Evolutionary conservation across 352 stramenopile genomes (phyloP).

Genomic region (Globisporangium nagaii): DNA sequence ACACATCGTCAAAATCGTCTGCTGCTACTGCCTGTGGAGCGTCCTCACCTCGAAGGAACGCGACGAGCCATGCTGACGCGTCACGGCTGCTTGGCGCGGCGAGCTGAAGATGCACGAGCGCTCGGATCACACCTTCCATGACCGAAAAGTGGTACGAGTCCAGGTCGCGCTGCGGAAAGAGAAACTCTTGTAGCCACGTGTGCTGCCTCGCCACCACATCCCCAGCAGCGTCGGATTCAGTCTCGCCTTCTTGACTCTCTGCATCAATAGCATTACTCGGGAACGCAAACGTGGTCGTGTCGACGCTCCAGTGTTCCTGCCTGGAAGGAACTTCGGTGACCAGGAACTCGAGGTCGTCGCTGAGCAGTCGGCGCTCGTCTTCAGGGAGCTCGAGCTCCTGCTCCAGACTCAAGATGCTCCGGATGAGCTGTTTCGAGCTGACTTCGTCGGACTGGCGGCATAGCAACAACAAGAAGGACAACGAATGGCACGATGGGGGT

Average conservation of each 20-base stretch:
- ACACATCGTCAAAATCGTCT: background rate
- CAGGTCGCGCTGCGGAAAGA: conserved; percentile 30
- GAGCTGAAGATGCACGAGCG: conserved; percentile 40
- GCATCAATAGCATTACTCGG: conserved; percentile 5
- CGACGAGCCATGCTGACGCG: conserved; percentile 39
- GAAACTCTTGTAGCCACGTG: conserved; percentile 11
- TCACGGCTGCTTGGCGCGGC: conserved; percentile 20
- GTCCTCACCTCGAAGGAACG: conserved; percentile 20
- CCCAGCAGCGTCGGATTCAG: background rate
- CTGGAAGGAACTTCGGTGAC: conserved; percentile 17
- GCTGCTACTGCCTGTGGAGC: no score
- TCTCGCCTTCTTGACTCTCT: background rate
- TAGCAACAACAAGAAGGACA: background rate
- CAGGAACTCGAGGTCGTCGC: conserved; percentile 35
- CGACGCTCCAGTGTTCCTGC: conserved; percentile 52
- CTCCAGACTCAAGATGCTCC: conserved; percentile 27
- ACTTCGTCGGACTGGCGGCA: conserved; percentile 22
- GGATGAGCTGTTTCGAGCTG: conserved; percentile 46
- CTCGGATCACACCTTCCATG: conserved; percentile 27
- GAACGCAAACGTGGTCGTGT: conserved; percentile 22
- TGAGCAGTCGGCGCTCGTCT: conserved; percentile 27
- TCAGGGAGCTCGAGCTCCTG: conserved; percentile 26
- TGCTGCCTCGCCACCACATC: background rate
- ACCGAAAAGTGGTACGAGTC: conserved; percentile 40
- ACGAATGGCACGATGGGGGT: background rate